These are phyloP conservation scores for Alloteropsis semialata DNA, from an alignment of 176 grass and related monocot genomes.

Conservation along the genomic window DNA sequence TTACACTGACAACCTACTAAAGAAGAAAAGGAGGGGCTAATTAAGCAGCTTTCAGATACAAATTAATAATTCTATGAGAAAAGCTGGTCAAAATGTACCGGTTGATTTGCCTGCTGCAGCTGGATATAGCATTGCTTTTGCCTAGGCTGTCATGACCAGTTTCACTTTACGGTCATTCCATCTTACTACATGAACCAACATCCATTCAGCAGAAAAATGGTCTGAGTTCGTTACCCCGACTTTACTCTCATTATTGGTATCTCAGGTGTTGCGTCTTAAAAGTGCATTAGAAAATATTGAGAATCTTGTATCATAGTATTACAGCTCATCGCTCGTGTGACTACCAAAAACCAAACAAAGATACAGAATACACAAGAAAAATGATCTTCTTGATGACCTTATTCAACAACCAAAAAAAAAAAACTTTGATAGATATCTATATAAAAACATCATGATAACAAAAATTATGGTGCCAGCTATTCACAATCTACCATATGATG, in stretches of 20 bases:
- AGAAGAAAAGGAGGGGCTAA: background rate
- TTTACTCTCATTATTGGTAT: background rate
- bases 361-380: constrained; percentile 35
- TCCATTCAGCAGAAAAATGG: background rate
- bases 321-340: constrained; percentile 33
- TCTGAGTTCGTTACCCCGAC: background rate
- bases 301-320: constrained; percentile 16
- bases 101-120: constrained; percentile 1
- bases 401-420: constrained; percentile 39
- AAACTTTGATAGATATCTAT: constrained; percentile 22
- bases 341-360: constrained; percentile 42
- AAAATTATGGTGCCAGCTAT: constrained; percentile 21
- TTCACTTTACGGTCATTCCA: background rate
- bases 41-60: constrained; percentile 20
- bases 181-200: constrained; percentile 5
- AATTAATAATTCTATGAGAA: background rate
- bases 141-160: background rate
- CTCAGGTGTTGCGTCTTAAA: background rate
- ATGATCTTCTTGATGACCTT: constrained; percentile 27
- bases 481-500: constrained; percentile 24
- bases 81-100: constrained; percentile 21
- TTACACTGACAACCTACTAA: constrained; percentile 6
- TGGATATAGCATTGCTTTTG: constrained; percentile 24
- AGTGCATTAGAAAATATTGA: constrained; percentile 12
- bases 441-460: constrained; percentile 17